These are phyloP conservation scores for Chlorella sp. DNA, from an alignment of 139 green algal genomes.

Conservation along the genomic window DNA sequence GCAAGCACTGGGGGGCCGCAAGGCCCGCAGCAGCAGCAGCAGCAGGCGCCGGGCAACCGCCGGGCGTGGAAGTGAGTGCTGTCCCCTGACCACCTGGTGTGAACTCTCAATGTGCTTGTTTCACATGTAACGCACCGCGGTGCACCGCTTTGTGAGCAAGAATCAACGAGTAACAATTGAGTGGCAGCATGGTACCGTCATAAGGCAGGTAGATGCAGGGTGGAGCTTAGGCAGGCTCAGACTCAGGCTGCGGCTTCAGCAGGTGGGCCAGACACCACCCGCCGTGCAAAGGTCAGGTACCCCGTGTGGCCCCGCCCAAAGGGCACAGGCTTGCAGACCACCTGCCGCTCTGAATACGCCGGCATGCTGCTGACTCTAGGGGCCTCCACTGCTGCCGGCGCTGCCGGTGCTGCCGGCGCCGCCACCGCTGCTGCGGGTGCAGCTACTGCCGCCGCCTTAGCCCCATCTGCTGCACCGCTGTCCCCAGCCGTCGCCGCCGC, in stretches of 20 bases:
- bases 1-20: too few species aligned
- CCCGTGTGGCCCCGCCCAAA: constrained; percentile 86
- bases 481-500: neutral
- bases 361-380: constrained; percentile 10
- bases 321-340: constrained; percentile 55
- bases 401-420: constrained; percentile 1
- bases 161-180: too few species aligned
- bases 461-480: neutral
- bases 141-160: too few species aligned
- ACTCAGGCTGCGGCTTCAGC: too few species aligned
- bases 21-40: neutral
- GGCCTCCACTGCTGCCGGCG: neutral
- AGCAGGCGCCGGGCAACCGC: neutral
- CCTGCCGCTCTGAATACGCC: neutral
- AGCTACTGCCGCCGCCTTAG: neutral
- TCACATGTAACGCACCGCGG: too few species aligned
- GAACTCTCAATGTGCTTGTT: too few species aligned
- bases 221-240: too few species aligned
- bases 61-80: neutral
- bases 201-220: too few species aligned
- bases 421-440: constrained; percentile 21
- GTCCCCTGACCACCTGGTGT: too few species aligned
- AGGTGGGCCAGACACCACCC: constrained; percentile 44
- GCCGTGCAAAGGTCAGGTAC: constrained; percentile 89
- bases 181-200: too few species aligned